Evolutionary conservation across 139 green algal genomes (phyloP).

Genomic region (Chlamydomonas eustigma): DNA sequence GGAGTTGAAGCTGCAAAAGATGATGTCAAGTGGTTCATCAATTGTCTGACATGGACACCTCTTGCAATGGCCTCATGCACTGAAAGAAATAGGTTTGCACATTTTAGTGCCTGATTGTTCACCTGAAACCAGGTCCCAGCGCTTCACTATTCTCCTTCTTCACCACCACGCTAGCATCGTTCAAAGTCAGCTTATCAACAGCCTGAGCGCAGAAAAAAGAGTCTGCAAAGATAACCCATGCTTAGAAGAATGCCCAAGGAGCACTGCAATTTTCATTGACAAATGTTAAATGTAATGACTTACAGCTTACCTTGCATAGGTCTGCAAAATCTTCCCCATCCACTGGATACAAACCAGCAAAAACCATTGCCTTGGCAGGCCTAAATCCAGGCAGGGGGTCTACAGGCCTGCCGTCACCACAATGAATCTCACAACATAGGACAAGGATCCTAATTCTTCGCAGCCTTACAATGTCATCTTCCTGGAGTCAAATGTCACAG

Average conservation of each 20-base stretch:
- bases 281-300: no score
- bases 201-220: constrained; percentile 40
- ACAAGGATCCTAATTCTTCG: no score
- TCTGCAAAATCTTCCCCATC: constrained; percentile 61
- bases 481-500: no score
- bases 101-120: constrained; percentile 5
- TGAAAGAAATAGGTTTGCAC: neutral
- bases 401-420: constrained; percentile 19
- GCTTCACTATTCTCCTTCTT: constrained; percentile 78
- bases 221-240: no score
- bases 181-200: constrained; percentile 82
- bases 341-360: constrained; percentile 77
- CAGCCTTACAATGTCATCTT: no score
- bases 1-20: no score
- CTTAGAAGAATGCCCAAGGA: no score
- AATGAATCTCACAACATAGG: no score
- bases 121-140: constrained; percentile 84
- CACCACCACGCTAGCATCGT: constrained; percentile 75
- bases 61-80: no score
- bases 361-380: constrained; percentile 81
- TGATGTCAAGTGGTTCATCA: no score
- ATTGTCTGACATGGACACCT: no score
- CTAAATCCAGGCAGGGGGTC: constrained; percentile 66
- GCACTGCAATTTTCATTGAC: no score
- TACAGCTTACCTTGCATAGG: constrained; percentile 39